Conservation (phyloP, 2,329 filamentous ascomycete genomes). For the Cytospora mali region DNA sequence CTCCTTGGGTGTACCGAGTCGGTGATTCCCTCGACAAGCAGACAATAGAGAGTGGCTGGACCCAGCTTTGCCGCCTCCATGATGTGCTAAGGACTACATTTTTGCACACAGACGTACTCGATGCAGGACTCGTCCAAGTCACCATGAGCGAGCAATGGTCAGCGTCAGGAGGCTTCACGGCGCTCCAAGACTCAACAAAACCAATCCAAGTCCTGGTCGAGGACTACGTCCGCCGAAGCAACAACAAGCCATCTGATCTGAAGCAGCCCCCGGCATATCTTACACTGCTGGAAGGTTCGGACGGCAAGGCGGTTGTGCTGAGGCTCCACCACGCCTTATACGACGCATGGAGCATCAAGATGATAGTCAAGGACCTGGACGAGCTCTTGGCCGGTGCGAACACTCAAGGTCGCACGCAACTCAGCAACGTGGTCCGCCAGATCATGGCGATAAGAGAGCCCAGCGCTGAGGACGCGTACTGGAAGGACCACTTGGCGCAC, state of each 20-base stretch:
- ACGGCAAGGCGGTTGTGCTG: conserved; percentile 32
- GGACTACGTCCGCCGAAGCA: conserved; percentile 25
- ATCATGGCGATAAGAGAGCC: not conserved
- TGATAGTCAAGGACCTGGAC: conserved; percentile 31
- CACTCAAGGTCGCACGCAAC: not conserved
- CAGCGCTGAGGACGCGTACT: conserved; percentile 8
- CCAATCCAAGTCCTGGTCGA: conserved; percentile 11
- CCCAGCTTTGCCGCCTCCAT: conserved; percentile 22
- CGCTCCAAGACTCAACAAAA: conserved; percentile 5
- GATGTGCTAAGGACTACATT: conserved; percentile 29
- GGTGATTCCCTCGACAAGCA: conserved; percentile 24
- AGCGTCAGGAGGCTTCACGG: not conserved
- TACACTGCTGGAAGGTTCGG: conserved; percentile 29
- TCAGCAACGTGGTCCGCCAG: not conserved
- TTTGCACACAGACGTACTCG: not conserved
- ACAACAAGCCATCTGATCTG: conserved; percentile 28
- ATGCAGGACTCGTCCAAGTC: conserved; percentile 23
- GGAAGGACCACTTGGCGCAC: conserved; percentile 1
- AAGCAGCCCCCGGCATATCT: conserved; percentile 28
- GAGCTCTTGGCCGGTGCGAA: conserved; percentile 6
- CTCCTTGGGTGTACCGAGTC: conserved; percentile 33
- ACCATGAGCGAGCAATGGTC: conserved; percentile 18
- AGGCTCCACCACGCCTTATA: conserved; percentile 34
- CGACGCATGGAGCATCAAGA: conserved; percentile 35
- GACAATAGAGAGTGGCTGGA: conserved; percentile 20